These are phyloP conservation scores for Calcarisporium arbuscula DNA, from an alignment of 2,329 filamentous ascomycete genomes.

Conservation along the genomic window DNA sequence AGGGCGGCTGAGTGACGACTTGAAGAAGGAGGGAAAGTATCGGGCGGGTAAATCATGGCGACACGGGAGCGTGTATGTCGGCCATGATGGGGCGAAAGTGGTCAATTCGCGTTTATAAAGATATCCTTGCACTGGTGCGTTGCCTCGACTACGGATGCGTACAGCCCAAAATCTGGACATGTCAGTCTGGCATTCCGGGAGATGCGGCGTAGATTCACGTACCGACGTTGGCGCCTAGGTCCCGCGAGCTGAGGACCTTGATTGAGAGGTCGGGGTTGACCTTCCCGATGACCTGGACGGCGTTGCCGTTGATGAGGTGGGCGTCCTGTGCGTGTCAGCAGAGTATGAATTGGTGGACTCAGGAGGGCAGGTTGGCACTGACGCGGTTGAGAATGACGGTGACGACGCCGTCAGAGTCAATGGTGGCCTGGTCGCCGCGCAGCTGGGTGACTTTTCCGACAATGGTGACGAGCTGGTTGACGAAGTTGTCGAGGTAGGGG, in stretches of 20 bases:
- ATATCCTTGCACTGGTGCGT: conserved; percentile 77
- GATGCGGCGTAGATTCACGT: conserved; percentile 26
- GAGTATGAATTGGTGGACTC: background rate
- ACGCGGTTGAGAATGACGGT: conserved; percentile 69
- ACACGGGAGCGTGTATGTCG: conserved; percentile 23
- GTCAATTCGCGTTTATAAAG: conserved; percentile 58
- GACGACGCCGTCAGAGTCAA: conserved; percentile 75
- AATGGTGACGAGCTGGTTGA: conserved; percentile 70
- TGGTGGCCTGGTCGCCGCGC: conserved; percentile 69
- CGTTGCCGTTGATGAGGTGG: conserved; percentile 63
- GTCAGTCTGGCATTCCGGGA: background rate
- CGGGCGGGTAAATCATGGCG: conserved; percentile 36
- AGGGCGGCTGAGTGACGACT: too few species aligned
- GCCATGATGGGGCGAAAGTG: conserved; percentile 15
- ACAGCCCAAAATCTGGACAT: conserved; percentile 63
- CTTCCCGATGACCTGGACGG: conserved; percentile 73
- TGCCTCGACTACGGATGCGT: conserved; percentile 74
- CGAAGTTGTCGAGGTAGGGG: conserved; percentile 70
- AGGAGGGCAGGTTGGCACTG: conserved; percentile 18
- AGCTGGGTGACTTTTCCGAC: conserved; percentile 80
- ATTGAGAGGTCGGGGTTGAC: conserved; percentile 68
- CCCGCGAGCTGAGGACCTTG: conserved; percentile 61
- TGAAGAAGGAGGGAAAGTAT: too few species aligned
- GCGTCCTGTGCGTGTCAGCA: conserved; percentile 47
- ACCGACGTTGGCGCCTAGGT: conserved; percentile 67